A percentile compares a stretch with the other conserved stretches of the same genome.
Conservation (phyloP, 2,329 filamentous ascomycete genomes). For the Dendryphion nanum region DNA sequence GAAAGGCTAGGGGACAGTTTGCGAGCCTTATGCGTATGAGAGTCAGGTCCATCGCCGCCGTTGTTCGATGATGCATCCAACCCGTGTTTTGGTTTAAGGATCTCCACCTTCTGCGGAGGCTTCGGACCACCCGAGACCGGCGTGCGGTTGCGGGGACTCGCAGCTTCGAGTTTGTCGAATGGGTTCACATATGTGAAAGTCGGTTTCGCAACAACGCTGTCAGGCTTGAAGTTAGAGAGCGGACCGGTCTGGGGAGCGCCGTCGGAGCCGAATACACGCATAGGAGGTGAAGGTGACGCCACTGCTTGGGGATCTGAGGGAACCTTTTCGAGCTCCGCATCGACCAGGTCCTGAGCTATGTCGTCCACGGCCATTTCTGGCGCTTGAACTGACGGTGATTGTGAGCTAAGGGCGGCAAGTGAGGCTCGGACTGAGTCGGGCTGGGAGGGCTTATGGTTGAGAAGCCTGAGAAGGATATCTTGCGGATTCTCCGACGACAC, state of each 20-base stretch:
- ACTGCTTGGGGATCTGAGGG: constrained; percentile 29
- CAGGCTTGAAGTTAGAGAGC: constrained; percentile 24
- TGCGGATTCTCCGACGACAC: constrained; percentile 64
- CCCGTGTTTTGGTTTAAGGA: constrained; percentile 44
- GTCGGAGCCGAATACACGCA: constrained; percentile 40
- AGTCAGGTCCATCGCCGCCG: constrained; percentile 20
- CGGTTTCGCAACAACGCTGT: constrained; percentile 35
- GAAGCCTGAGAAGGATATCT: constrained; percentile 79
- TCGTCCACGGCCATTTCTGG: constrained; percentile 45
- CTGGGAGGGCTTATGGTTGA: constrained; percentile 64
- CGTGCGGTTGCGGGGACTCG: constrained; percentile 58
- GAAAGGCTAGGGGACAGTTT: constrained; percentile 13
- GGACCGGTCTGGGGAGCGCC: constrained; percentile 39
- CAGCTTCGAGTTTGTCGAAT: constrained; percentile 67
- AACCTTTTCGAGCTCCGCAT: constrained; percentile 43
- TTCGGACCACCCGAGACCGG: constrained; percentile 21
- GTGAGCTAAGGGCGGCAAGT: constrained; percentile 24
- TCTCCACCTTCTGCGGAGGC: constrained; percentile 42
- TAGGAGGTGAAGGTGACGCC: constrained; percentile 25
- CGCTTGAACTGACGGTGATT: constrained; percentile 29
- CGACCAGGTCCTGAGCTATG: constrained; percentile 45
- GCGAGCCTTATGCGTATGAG: constrained; percentile 22
- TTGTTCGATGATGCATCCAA: constrained; percentile 33
- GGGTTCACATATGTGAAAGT: constrained; percentile 72
- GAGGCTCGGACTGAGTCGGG: constrained; percentile 26